Base-by-base conservation (phyloP, 1,139 yeast genomes). In the Candida sp. region DNA sequence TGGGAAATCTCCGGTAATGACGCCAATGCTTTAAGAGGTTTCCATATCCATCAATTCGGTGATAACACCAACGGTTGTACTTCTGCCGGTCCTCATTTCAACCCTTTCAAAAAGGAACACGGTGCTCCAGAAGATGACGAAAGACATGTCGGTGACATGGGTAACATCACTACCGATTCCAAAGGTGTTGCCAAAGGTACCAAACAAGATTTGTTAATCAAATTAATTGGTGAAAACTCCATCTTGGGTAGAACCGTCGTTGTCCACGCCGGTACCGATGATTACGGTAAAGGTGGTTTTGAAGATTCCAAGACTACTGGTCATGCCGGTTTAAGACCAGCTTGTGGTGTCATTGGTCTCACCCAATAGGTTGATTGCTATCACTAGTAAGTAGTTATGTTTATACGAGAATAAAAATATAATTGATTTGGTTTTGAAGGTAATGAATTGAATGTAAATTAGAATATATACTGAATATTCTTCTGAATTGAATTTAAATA, bases 11-110 rank as follows among this genome's bases (percentile, higher is more conserved):
- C 80, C 43, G 98, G 98, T 63, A 88, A 89, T 69, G 84, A 82
- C 54, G 75, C 97, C 50, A 85, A 88, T 58, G 90, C 97, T 40
- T 73, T 78, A 68, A 86, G 97, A 71, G 99, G 98, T 41, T 91
- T 93, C 96, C 99, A 93, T 79, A 75, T 93, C 64, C 99, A 93
- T 73, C 87, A 88, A 64, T 93, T 91, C 62, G 99, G 99, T 75
- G 99, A 93, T 78, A 89, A 90, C 81, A 90, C 98, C 73, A 91
- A 93, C 67, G 98, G 99, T 51, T 91, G 98, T 75, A 90, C 97
- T 49, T 89, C 97, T 53, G 98, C 99, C 45, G 99, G 99, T 61
- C 97, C 97, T 48, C 99, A 93, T 75, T 91, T 89, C 83, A 93
- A 93, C 81, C 98, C 98, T 54, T 87, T 86, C 68, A 75, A 80